phyloP scores from a whole-genome alignment of 805 yeast genomes.

The Saccharomycopsis selenospora region DNA sequence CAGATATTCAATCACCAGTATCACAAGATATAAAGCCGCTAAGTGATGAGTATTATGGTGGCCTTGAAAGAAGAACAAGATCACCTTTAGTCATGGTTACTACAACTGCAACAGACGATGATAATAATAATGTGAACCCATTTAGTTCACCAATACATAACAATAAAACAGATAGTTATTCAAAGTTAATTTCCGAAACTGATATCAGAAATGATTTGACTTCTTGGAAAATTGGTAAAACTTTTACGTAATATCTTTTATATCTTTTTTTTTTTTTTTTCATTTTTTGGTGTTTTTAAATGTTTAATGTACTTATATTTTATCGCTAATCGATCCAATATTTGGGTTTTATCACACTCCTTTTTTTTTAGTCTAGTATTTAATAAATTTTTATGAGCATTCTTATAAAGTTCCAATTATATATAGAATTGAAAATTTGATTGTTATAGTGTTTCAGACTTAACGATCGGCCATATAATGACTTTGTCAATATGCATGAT shows the following conservation, averaged over 20 bases:
- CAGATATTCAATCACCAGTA: neutral
- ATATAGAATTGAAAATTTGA: too few relatives aligned
- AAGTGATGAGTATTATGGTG: neutral
- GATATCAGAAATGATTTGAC: conserved; percentile 31
- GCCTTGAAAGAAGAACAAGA: neutral
- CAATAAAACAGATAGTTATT: neutral
- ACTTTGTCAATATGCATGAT: too few relatives aligned
- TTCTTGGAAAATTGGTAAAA: conserved; percentile 34
- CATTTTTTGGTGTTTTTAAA: too few relatives aligned
- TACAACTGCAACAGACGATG: neutral
- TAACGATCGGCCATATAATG: too few relatives aligned
- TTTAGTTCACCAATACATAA: neutral
- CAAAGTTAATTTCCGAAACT: conserved; percentile 24
- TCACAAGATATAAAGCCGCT: neutral
- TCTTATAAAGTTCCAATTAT: too few relatives aligned
- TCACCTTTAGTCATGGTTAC: conserved; percentile 2
- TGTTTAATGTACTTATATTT: too few relatives aligned
- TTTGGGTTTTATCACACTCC: too few relatives aligned
- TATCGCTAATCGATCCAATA: too few relatives aligned
- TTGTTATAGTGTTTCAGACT: too few relatives aligned
- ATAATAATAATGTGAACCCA: neutral
- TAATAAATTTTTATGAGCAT: too few relatives aligned
- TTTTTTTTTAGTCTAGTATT: too few relatives aligned
- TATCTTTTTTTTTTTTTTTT: neutral
- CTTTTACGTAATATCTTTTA: neutral